phyloP scores from a whole-genome alignment of 768 basidiomycete genomes.

The Tulasnella sp. region DNA sequence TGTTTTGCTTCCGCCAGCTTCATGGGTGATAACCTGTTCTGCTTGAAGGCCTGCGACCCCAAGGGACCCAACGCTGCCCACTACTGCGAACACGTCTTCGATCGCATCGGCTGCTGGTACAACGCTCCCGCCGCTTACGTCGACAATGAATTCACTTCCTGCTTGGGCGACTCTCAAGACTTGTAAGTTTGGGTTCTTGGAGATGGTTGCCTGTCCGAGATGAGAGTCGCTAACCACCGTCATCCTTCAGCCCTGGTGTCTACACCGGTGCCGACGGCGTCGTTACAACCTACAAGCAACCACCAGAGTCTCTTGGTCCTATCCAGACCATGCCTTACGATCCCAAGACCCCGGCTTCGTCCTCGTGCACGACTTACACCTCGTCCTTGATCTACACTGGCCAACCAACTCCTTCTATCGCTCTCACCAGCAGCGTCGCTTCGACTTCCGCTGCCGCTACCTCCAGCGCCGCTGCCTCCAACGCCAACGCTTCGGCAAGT shows the following conservation, averaged over 20 bases:
- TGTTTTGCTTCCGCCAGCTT: slow-evolving; percentile 17
- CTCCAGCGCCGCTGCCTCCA: neutral
- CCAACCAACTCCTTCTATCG: neutral
- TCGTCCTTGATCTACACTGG: slow-evolving; percentile 18
- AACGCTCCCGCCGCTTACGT: slow-evolving; percentile 18
- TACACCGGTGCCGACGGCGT: slow-evolving; percentile 17
- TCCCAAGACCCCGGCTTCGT: slow-evolving; percentile 20
- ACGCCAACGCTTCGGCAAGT: neutral
- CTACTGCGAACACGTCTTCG: slow-evolving; percentile 19
- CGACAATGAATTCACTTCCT: slow-evolving; percentile 16
- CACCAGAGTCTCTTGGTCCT: slow-evolving; percentile 16
- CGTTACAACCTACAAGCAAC: slow-evolving; percentile 19
- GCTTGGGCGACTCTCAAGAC: slow-evolving; percentile 20
- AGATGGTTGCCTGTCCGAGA: neutral
- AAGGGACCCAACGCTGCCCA: slow-evolving; percentile 13
- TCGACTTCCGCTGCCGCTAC: neutral
- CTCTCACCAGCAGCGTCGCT: neutral
- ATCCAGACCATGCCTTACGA: slow-evolving; percentile 21
- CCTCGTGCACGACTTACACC: slow-evolving; percentile 19
- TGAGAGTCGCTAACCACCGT: neutral
- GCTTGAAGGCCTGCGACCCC: slow-evolving; percentile 27
- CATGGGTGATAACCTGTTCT: slow-evolving; percentile 23
- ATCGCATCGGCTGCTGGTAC: slow-evolving; percentile 20
- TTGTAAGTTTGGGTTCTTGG: slow-evolving; percentile 6
- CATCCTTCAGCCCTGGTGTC: slow-evolving; percentile 7